Percentiles rank a stretch among this genome's conserved stretches.
These are phyloP conservation scores for Halteria grandinella DNA, from an alignment of 73 alveolate genomes.

Conservation along the genomic window DNA sequence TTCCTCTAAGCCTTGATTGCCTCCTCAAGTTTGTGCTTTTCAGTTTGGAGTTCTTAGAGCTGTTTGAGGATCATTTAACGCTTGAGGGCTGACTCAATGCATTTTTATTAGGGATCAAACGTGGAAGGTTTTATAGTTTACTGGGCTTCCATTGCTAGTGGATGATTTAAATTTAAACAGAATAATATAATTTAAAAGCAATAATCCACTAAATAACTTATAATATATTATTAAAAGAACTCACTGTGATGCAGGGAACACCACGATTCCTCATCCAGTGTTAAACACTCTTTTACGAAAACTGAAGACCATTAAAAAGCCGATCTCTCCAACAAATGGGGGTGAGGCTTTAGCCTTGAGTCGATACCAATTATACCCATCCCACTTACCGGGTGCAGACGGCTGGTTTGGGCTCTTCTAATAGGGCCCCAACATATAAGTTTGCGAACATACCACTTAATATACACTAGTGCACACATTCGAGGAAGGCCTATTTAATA, in stretches of 20 bases:
- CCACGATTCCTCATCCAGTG: neutral
- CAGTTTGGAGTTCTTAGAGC: constrained; percentile 7
- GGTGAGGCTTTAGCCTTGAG: constrained; percentile 56
- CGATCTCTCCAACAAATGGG: neutral
- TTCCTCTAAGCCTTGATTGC: constrained; percentile 13
- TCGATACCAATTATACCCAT: constrained; percentile 23
- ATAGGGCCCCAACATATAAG: constrained; percentile 39
- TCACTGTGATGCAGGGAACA: neutral
- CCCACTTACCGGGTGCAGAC: constrained; percentile 56
- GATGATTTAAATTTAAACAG: neutral
- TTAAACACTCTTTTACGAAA: neutral
- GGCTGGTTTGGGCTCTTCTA: constrained; percentile 41
- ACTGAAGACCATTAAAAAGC: constrained; percentile 31
- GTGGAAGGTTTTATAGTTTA: neutral
- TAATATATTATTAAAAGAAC: neutral
- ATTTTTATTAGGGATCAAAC: neutral
- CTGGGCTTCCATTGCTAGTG: neutral
- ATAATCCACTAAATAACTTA: no score
- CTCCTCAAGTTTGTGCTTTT: constrained; percentile 36
- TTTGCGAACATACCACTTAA: constrained; percentile 44
- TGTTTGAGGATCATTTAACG: constrained; percentile 10
- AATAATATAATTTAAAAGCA: no score
- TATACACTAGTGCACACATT: no score
- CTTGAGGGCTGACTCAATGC: neutral
- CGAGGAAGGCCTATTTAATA: no score